Base-by-base conservation (phyloP, 345 rosid species). In the Acer saccharum region DNA sequence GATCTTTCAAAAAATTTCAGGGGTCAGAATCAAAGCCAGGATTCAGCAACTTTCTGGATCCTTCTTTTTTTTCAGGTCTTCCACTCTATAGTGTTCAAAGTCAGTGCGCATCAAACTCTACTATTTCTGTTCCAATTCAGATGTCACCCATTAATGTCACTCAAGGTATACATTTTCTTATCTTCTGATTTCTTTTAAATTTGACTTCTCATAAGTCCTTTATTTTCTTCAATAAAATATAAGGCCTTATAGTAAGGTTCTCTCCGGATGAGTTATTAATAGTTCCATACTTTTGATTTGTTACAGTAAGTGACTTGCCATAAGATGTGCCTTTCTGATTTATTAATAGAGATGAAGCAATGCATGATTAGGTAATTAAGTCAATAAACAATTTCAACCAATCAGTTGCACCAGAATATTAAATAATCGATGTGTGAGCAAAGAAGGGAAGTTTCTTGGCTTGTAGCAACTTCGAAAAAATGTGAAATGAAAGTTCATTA, bases 31-130 rank as follows among this genome's bases (percentile, higher is more conserved):
- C 82, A 21, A 46, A 71, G 77, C 78, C 91, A 52, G 48, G 39
- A 43, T 9, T 7, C 46, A 57, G 73, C 77, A 85, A 88, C 71
- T 88, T 61, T 80, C 78, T 93, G 68, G 99, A 96, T 46, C 85
- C 97, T 66, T 94, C 90, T 77, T 83, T 94, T 70, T 44, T 55
- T 75, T 83, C 88, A 8, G 18, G 18, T 66, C 81, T 78, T 81
- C 85, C 98, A 39, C 69, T 94, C 48, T 94, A 91, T 80, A 75
- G 63, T 62, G 65, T 94, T 82, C 97, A 86, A 80, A 41, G 76
- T 17, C 90, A 72, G 70, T 96, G 99, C 84, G 3, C 76, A 41
- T 0, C 82, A 20, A 84, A 84, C 76, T 83, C 93, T 27, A 64
- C 84, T 5, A 43, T 85, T 68, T 73, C 88, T 55, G 80, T 86